These are phyloP conservation scores for Erodium moschatum DNA, from an alignment of 441 rosid genomes.

Conservation along the genomic window DNA sequence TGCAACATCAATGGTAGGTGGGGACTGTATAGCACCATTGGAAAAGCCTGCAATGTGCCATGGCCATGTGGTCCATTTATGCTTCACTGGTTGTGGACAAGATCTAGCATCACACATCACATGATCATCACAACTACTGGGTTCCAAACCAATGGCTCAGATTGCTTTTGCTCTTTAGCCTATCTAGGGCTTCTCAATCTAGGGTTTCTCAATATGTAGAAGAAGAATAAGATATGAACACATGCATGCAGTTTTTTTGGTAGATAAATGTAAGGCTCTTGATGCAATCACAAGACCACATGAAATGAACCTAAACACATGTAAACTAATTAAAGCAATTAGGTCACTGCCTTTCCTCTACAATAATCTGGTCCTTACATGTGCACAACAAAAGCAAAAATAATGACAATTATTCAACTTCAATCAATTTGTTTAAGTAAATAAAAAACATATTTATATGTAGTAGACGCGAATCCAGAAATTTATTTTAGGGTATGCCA, in stretches of 20 bases:
- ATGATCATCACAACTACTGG: not conserved
- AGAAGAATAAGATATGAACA: no score
- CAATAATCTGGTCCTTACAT: not conserved
- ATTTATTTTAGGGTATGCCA: no score
- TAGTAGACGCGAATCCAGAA: no score
- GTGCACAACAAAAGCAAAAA: not conserved
- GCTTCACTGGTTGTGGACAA: constrained; percentile 31
- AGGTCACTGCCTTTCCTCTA: not conserved
- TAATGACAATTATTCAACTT: not conserved
- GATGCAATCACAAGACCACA: not conserved
- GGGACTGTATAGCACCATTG: constrained; percentile 35
- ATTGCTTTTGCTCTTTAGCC: no score
- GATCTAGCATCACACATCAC: constrained; percentile 48
- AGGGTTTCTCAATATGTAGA: no score
- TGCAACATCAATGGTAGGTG: constrained; percentile 21
- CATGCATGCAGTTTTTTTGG: no score
- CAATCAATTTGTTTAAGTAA: no score
- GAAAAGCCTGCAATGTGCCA: constrained; percentile 28
- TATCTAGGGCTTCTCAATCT: no score
- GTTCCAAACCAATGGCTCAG: no score
- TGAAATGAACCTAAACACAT: not conserved
- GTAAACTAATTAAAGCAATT: not conserved
- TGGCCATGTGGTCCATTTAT: constrained; percentile 23
- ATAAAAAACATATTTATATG: no score
- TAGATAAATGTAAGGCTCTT: not conserved